Conservation (phyloP, 129 eudicot species). For the Helianthus annuus region DNA sequence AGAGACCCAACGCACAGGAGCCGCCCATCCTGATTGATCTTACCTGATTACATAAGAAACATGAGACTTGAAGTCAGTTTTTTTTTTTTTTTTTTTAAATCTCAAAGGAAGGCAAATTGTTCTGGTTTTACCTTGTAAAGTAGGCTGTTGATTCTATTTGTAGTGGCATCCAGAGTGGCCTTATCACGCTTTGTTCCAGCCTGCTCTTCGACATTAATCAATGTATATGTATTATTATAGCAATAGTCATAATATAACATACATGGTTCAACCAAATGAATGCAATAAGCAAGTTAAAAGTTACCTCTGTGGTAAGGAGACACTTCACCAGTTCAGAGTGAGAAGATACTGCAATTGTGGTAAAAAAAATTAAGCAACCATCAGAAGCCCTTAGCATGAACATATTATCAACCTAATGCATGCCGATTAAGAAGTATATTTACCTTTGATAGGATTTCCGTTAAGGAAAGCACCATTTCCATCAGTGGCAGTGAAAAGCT, state of each 20-base stretch:
- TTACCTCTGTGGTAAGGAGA: slow-evolving; percentile 93
- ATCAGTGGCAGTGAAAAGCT: slow-evolving; percentile 82
- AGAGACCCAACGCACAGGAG: slow-evolving; percentile 91
- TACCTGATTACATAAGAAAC: slow-evolving; percentile 50
- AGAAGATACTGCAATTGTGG: slow-evolving; percentile 66
- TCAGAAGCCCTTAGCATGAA: slow-evolving; percentile 2
- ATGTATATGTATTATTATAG: neutral
- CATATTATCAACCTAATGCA: slow-evolving; percentile 1
- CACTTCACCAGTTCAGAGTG: slow-evolving; percentile 83
- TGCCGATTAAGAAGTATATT: neutral
- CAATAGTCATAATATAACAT: neutral
- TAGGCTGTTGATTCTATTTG: slow-evolving; percentile 77
- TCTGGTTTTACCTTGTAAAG: slow-evolving; percentile 74
- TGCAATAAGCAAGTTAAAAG: slow-evolving; percentile 11
- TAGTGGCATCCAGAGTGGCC: slow-evolving; percentile 71
- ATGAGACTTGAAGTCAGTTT: slow-evolving; percentile 10
- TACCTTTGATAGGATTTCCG: slow-evolving; percentile 88
- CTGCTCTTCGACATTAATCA: slow-evolving; percentile 41
- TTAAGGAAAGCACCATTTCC: slow-evolving; percentile 95
- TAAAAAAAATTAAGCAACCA: slow-evolving; percentile 14
- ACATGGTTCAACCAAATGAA: neutral
- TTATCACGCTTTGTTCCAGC: slow-evolving; percentile 79
- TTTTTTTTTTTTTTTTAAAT: no score
- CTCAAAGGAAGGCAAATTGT: neutral
- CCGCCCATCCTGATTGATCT: slow-evolving; percentile 97